Conservation (phyloP, 345 rosid species). For the Hypericum perforatum region DNA sequence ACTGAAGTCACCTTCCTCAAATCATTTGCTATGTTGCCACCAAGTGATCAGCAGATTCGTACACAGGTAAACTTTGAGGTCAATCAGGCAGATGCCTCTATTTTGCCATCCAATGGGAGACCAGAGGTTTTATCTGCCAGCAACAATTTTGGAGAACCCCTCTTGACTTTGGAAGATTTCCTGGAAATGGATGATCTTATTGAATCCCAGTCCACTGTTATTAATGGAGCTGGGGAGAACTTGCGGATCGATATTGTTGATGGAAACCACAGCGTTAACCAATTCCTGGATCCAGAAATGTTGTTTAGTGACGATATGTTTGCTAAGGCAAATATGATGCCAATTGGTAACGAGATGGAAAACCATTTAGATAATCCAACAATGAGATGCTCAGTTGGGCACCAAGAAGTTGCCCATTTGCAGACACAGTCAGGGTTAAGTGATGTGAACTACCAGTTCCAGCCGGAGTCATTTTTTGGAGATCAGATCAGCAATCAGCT, state of each 20-base stretch:
- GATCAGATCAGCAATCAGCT: constrained; percentile 25
- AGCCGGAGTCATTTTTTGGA: constrained; percentile 15
- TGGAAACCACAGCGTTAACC: constrained; percentile 41
- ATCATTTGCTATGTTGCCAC: constrained; percentile 6
- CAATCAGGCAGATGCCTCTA: constrained; percentile 24
- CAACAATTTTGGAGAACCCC: constrained; percentile 11
- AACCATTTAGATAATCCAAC: constrained; percentile 20
- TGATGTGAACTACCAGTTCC: constrained; percentile 22
- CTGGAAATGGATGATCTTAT: constrained; percentile 74
- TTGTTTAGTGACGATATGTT: constrained; percentile 27
- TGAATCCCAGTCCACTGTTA: constrained; percentile 25
- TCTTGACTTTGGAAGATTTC: constrained; percentile 35
- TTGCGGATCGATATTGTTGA: constrained; percentile 23
- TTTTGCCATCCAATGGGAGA: constrained; percentile 20
- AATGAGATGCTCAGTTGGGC: constrained; percentile 8
- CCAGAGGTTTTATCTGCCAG: constrained; percentile 31
- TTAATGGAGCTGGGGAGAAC: constrained; percentile 20
- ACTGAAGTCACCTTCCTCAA: constrained; percentile 22
- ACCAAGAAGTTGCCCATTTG: constrained; percentile 9
- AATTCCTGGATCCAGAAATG: constrained; percentile 38
- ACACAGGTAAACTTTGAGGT: constrained; percentile 21
- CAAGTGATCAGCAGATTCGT: constrained; percentile 13
- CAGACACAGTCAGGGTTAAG: constrained; percentile 7
- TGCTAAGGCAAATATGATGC: constrained; percentile 7
- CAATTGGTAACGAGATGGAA: constrained; percentile 13